phyloP scores from a whole-genome alignment of 345 rosid genomes.

The Ceriops tagal region DNA sequence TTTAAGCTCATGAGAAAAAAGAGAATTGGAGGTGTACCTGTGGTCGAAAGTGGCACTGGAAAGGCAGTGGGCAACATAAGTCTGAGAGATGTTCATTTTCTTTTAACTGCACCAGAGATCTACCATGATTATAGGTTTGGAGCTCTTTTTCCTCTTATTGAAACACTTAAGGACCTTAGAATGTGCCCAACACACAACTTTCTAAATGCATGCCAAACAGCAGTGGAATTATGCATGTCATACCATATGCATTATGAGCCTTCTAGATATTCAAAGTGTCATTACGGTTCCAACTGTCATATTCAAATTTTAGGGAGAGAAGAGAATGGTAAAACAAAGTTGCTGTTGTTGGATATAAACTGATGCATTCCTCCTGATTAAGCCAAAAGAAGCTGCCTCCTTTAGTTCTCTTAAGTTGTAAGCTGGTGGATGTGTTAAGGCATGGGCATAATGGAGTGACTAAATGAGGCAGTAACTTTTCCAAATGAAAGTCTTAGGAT shows the following conservation, averaged over 20 bases:
- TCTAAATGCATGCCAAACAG: too few relatives aligned
- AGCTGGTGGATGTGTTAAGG: too few relatives aligned
- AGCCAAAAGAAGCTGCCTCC: too few relatives aligned
- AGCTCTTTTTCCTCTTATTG: neutral
- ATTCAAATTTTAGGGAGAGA: neutral
- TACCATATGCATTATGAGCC: neutral
- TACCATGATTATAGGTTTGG: constrained; percentile 77
- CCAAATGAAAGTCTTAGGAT: neutral
- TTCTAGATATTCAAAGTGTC: neutral
- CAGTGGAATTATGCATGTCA: too few relatives aligned
- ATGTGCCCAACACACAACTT: neutral
- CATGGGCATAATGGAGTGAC: too few relatives aligned
- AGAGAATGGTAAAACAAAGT: too few relatives aligned
- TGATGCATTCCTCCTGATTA: too few relatives aligned
- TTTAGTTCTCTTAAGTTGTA: too few relatives aligned
- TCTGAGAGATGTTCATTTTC: constrained; percentile 83
- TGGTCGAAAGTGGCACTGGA: constrained; percentile 47
- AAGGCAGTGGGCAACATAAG: constrained; percentile 90
- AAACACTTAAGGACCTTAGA: neutral
- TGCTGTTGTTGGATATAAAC: too few relatives aligned
- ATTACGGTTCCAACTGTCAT: too few relatives aligned
- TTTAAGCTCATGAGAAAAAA: constrained; percentile 87
- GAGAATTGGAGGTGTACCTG: constrained; percentile 78
- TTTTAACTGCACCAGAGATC: constrained; percentile 88
- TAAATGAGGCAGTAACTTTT: neutral